Base-by-base conservation (phyloP, 1,284 basidiomycete genomes). In the Lentinula novae-zelandiae region DNA sequence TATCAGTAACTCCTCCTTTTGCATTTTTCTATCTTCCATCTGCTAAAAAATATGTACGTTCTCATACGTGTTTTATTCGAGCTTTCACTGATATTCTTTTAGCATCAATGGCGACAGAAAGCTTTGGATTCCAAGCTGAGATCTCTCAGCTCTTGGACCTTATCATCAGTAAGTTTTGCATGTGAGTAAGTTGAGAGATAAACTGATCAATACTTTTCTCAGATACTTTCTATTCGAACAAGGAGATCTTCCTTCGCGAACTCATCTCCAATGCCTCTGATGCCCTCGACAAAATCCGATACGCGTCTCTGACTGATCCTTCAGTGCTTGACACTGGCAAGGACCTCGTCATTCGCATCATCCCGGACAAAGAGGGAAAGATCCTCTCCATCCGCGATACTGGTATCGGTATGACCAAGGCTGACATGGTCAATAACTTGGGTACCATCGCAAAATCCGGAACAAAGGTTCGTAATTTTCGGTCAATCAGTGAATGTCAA, bases 371-470 rank as follows among this genome's bases (percentile, higher is more conserved):
- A 83, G 95, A 97, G 81, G 92, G 93, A 83, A 97, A 96, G 76
- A 77, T 90, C 63, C 87, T 99, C 63, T 82, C 85, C 75, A 89
- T 99, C 77, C 93, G 95, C 65, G 96, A 99, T 77, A 93, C 95
- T 64, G 97, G 97, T 90, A 84, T 99, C 68, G 96, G 97, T 76
- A 97, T 97, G 95, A 98, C 95, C 82, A 98, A 98, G 85, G 94
- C 95, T 64, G 93, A 96, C 78, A 84, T 96, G 72, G 95, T 97
- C 77, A 98, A 97, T 88, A 99, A 99, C 87, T 86, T 99, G 66
- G 97, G 96, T 83, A 99, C 97, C 62, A 99, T 99, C 75, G 96
- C 96, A 80, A 99, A 96, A 84, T 96, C 94, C 64, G 95, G 94
- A 67, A 93, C 91, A 64, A 93, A 96, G 81, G 90, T 88, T 60